Percentiles rank a stretch among this genome's conserved stretches.
These are phyloP conservation scores for Fusarium sp. DNA, from an alignment of 2,329 filamentous ascomycete species.

Conservation along the genomic window DNA sequence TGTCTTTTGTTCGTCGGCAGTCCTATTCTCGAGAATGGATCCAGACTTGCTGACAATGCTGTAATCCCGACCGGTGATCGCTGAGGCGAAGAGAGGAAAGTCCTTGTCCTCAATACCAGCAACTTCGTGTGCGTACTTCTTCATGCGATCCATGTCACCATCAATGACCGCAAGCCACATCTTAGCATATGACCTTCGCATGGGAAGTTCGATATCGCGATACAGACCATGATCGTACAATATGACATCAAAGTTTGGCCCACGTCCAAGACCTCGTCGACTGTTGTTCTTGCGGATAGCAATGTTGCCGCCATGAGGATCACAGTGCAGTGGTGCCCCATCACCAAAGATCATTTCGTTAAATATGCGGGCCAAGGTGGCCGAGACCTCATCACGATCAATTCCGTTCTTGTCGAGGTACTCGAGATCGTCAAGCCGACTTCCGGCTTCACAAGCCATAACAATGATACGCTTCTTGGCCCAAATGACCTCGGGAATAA, in stretches of 20 bases:
- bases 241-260: conserved; percentile 90
- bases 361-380: conserved; percentile 90
- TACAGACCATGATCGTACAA: conserved; percentile 98
- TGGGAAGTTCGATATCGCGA: conserved; percentile 82
- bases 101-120: conserved; percentile 89
- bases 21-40: conserved; percentile 69
- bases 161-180: conserved; percentile 98
- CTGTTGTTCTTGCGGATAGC: conserved; percentile 83
- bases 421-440: conserved; percentile 86
- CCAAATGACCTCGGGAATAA: conserved; percentile 92
- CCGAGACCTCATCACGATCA: conserved; percentile 94
- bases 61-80: conserved; percentile 95
- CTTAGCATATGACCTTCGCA: conserved; percentile 91
- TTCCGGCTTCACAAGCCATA: conserved; percentile 92
- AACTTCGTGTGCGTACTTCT: conserved; percentile 87
- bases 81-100: conserved; percentile 94
- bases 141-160: conserved; percentile 86
- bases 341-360: conserved; percentile 99
- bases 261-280: conserved; percentile 61
- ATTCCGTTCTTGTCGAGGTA: conserved; percentile 89
- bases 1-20: conserved; percentile 82
- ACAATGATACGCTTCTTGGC: conserved; percentile 89
- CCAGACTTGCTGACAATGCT: conserved; percentile 74
- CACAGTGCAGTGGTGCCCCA: conserved; percentile 90
- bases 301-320: conserved; percentile 96